Percentiles rank a stretch among this genome's conserved stretches.
Evolutionary conservation across 2,329 filamentous ascomycete genomes (phyloP).

Genomic region (Aspergillus clavatus): DNA sequence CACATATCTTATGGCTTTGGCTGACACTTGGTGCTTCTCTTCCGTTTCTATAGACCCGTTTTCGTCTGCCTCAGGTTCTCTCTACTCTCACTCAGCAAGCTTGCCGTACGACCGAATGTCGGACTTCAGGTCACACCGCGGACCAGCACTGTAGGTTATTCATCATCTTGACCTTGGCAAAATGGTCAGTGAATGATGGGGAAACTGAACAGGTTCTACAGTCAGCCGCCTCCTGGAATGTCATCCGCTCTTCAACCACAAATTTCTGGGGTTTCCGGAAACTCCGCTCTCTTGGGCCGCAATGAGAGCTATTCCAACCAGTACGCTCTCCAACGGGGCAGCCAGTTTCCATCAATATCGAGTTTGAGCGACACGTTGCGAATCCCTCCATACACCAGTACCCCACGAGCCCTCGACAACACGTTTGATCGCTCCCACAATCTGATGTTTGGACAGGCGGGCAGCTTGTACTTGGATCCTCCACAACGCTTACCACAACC

Average conservation of each 20-base stretch:
- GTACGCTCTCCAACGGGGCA: slow-evolving; percentile 30
- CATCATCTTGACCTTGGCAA: neutral
- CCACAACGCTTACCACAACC: slow-evolving; percentile 26
- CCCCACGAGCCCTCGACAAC: slow-evolving; percentile 30
- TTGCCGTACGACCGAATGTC: slow-evolving; percentile 36
- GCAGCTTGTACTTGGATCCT: slow-evolving; percentile 21
- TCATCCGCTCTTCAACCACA: slow-evolving; percentile 35
- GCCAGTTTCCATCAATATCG: slow-evolving; percentile 27
- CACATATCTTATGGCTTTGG: neutral
- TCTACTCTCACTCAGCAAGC: slow-evolving; percentile 32
- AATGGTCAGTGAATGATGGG: slow-evolving; percentile 12
- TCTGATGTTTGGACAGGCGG: slow-evolving; percentile 26
- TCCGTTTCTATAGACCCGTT: slow-evolving; percentile 25
- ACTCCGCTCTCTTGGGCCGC: slow-evolving; percentile 35
- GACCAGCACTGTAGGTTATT: slow-evolving; percentile 37
- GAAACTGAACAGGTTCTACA: slow-evolving; percentile 22
- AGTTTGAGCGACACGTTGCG: slow-evolving; percentile 32
- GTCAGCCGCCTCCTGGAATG: slow-evolving; percentile 46
- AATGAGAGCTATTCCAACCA: slow-evolving; percentile 33
- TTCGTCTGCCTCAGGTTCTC: slow-evolving; percentile 27
- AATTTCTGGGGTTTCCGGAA: slow-evolving; percentile 23
- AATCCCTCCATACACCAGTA: slow-evolving; percentile 30
- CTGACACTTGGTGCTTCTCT: slow-evolving; percentile 7
- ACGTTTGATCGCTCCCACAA: slow-evolving; percentile 27
- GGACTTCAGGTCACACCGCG: slow-evolving; percentile 33